These are phyloP conservation scores for Silene coronaria DNA, from an alignment of 179 eudicot species.

Conservation along the genomic window DNA sequence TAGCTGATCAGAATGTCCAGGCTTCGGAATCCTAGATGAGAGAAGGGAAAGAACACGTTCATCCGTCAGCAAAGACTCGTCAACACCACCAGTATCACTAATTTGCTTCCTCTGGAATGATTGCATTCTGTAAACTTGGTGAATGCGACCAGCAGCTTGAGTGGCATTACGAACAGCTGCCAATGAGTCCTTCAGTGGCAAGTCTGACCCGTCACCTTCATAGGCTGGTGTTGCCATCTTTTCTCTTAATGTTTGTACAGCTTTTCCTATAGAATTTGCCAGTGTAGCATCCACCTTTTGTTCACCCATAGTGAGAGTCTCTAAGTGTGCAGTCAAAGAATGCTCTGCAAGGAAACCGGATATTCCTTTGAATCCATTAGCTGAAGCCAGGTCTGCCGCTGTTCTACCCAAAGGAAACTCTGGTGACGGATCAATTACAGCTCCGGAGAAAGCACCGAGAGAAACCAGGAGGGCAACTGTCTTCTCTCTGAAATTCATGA, in stretches of 20 bases:
- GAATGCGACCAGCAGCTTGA: slow-evolving; percentile 68
- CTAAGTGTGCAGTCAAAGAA: slow-evolving; percentile 50
- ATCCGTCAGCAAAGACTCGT: slow-evolving; percentile 36
- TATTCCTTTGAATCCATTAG: slow-evolving; percentile 62
- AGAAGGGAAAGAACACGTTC: slow-evolving; percentile 48
- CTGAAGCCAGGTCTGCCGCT: slow-evolving; percentile 63
- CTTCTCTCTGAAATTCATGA: slow-evolving; percentile 40
- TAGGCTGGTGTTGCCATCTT: slow-evolving; percentile 39
- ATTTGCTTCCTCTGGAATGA: slow-evolving; percentile 53
- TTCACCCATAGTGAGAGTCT: slow-evolving; percentile 40
- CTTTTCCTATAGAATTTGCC: slow-evolving; percentile 32
- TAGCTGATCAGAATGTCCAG: slow-evolving; percentile 35
- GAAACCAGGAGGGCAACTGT: slow-evolving; percentile 51
- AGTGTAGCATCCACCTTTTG: slow-evolving; percentile 26
- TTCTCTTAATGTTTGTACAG: slow-evolving; percentile 40
- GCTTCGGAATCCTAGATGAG: slow-evolving; percentile 42
- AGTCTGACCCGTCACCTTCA: slow-evolving; percentile 32
- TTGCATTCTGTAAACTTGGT: slow-evolving; percentile 57
- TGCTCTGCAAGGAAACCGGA: slow-evolving; percentile 71
- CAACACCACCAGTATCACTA: slow-evolving; percentile 29
- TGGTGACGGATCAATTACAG: slow-evolving; percentile 49
- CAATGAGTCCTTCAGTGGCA: slow-evolving; percentile 49
- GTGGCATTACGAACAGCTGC: slow-evolving; percentile 62
- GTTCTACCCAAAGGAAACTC: slow-evolving; percentile 51
- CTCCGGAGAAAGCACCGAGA: slow-evolving; percentile 56